Conservation (phyloP, 2,329 filamentous ascomycete genomes). For the Erysiphe pulchra region DNA sequence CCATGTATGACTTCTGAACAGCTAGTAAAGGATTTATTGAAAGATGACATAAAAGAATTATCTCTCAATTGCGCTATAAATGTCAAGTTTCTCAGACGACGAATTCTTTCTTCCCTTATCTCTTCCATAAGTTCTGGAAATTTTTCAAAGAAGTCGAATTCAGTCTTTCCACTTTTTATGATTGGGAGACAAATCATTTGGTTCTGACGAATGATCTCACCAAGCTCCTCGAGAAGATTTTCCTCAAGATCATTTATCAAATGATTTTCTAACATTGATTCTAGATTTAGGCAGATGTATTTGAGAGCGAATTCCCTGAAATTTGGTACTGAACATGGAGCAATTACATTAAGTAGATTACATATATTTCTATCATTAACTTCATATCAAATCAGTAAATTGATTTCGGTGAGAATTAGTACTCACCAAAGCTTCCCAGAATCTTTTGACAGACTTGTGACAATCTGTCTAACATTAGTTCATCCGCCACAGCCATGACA, state of each 20-base stretch:
- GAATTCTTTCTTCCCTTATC: slow-evolving; percentile 41
- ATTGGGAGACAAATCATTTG: slow-evolving; percentile 58
- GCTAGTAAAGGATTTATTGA: slow-evolving; percentile 31
- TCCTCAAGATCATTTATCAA: slow-evolving; percentile 66
- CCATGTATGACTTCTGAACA: slow-evolving; percentile 28
- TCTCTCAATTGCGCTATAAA: slow-evolving; percentile 37
- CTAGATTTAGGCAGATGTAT: slow-evolving; percentile 77
- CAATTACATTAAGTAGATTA: slow-evolving; percentile 61
- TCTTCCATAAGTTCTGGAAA: slow-evolving; percentile 21
- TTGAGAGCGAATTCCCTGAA: slow-evolving; percentile 78
- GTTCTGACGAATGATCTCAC: slow-evolving; percentile 55
- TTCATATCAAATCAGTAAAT: slow-evolving; percentile 9
- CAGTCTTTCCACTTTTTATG: slow-evolving; percentile 47
- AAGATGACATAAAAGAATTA: slow-evolving; percentile 34
- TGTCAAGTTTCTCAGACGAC: slow-evolving; percentile 51
- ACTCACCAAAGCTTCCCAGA: slow-evolving; percentile 49
- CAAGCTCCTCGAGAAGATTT: slow-evolving; percentile 57
- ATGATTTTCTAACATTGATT: slow-evolving; percentile 77
- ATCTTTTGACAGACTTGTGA: slow-evolving; percentile 72
- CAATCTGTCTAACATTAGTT: slow-evolving; percentile 80
- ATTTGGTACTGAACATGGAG: slow-evolving; percentile 53
- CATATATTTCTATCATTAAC: slow-evolving; percentile 72
- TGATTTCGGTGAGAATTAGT: neutral
- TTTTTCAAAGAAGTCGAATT: slow-evolving; percentile 34
- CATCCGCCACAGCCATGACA: slow-evolving; percentile 71